These are phyloP conservation scores for Epichloe sibirici DNA, from an alignment of 2,329 filamentous ascomycete genomes.

Conservation along the genomic window DNA sequence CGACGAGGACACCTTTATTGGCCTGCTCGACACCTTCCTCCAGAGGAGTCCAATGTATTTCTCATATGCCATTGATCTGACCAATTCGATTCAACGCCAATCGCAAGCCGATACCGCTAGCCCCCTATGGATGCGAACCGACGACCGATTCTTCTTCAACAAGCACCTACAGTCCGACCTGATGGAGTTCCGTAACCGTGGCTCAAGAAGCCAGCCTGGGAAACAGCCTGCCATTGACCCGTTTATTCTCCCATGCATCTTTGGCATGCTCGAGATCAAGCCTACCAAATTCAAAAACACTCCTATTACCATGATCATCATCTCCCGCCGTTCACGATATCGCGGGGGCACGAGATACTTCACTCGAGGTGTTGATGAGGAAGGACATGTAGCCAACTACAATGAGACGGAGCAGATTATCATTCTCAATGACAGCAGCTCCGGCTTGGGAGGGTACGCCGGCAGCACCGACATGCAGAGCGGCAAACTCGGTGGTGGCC, in stretches of 20 bases:
- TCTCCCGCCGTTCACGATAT: slow-evolving; percentile 79
- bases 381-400: slow-evolving; percentile 95
- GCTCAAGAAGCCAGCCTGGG: slow-evolving; percentile 50
- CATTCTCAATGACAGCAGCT: slow-evolving; percentile 70
- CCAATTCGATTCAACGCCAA: slow-evolving; percentile 93
- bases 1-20: slow-evolving; percentile 86
- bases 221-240: slow-evolving; percentile 71
- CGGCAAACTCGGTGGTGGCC: slow-evolving; percentile 49
- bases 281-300: slow-evolving; percentile 77
- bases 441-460: slow-evolving; percentile 67
- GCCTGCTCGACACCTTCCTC: slow-evolving; percentile 68
- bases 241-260: slow-evolving; percentile 91
- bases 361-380: slow-evolving; percentile 82
- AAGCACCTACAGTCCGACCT: slow-evolving; percentile 82
- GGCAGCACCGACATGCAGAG: slow-evolving; percentile 66
- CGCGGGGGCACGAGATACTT: slow-evolving; percentile 90
- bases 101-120: slow-evolving; percentile 57
- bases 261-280: slow-evolving; percentile 87
- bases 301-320: slow-evolving; percentile 71
- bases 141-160: slow-evolving; percentile 99
- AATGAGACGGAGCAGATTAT: slow-evolving; percentile 96
- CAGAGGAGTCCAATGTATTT: slow-evolving; percentile 90
- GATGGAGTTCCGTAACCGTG: slow-evolving; percentile 68
- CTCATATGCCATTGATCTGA: slow-evolving; percentile 92
- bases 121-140: slow-evolving; percentile 82